Evolutionary conservation across 1,139 yeast species (phyloP).

Genomic region (Diutina siamensis): DNA sequence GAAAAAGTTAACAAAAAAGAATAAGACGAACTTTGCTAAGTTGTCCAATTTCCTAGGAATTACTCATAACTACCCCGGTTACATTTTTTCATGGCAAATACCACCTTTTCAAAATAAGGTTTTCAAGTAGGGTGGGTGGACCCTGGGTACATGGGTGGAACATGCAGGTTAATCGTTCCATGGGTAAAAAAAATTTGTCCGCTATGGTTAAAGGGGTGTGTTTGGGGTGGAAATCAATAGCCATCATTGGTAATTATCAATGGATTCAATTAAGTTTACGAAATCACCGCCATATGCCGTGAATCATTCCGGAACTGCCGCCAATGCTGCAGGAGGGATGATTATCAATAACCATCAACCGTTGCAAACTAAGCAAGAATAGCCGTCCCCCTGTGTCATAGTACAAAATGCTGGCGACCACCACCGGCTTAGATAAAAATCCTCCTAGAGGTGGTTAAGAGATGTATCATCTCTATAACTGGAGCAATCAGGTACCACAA

Average conservation of each 20-base stretch:
- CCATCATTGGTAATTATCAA: too few species aligned
- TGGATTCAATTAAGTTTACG: too few species aligned
- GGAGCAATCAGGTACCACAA: constrained; percentile 1
- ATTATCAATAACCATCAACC: not conserved
- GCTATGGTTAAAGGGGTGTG: too few species aligned
- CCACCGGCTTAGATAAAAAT: not conserved
- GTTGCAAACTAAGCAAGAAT: not conserved
- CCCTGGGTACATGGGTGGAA: not conserved
- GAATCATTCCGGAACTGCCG: not conserved
- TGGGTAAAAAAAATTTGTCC: too few species aligned
- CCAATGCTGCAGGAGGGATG: not conserved
- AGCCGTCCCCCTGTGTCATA: constrained; percentile 6
- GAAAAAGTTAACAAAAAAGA: too few species aligned
- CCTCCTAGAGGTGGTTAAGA: not conserved
- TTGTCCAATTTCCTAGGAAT: too few species aligned
- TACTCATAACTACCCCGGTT: too few species aligned
- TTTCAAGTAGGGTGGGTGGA: not conserved
- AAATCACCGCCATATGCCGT: too few species aligned
- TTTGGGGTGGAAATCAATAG: too few species aligned
- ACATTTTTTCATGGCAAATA: too few species aligned
- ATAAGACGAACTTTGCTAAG: too few species aligned
- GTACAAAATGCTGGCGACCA: constrained; percentile 1
- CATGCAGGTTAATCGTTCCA: not conserved
- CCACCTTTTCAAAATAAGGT: too few species aligned
- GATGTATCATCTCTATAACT: constrained; percentile 3